phyloP scores from a whole-genome alignment of 495 filamentous ascomycete genomes.

The Aspergillus haitiensis region DNA sequence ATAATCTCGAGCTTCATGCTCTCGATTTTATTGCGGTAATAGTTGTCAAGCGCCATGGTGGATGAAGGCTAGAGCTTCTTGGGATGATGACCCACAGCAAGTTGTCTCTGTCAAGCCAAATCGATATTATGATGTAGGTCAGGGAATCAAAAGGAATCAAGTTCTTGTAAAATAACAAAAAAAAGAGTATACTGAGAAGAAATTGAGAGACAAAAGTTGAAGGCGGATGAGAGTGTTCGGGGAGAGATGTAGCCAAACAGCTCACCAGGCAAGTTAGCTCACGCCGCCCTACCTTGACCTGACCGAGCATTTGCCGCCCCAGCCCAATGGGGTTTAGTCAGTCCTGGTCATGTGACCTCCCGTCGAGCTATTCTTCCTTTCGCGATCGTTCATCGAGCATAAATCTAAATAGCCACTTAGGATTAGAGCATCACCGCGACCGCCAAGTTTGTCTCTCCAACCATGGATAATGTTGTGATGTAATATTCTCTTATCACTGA shows the following conservation, averaged over 20 bases:
- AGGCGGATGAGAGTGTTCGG: neutral
- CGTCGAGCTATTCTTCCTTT: too few relatives aligned
- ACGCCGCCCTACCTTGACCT: neutral
- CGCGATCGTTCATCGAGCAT: too few relatives aligned
- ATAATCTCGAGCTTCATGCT: constrained; percentile 99
- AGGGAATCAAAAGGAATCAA: neutral
- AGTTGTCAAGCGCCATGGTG: constrained; percentile 97
- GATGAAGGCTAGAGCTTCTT: constrained; percentile 35
- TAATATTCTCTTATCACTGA: too few relatives aligned
- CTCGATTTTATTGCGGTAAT: constrained; percentile 99
- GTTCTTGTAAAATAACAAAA: neutral
- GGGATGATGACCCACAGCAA: constrained; percentile 7
- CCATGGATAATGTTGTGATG: too few relatives aligned
- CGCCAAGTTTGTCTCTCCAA: too few relatives aligned
- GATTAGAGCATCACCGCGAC: too few relatives aligned
- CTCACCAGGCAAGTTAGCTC: neutral
- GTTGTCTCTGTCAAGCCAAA: constrained; percentile 1
- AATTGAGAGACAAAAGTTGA: neutral
- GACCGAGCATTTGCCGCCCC: neutral
- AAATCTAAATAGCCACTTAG: too few relatives aligned
- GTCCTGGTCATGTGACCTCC: neutral
- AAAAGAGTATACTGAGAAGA: neutral
- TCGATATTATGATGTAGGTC: neutral
- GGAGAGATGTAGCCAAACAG: constrained; percentile 4
- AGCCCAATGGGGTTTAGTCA: neutral